Base-by-base conservation (phyloP, 768 basidiomycete species). In the Russula compacta region DNA sequence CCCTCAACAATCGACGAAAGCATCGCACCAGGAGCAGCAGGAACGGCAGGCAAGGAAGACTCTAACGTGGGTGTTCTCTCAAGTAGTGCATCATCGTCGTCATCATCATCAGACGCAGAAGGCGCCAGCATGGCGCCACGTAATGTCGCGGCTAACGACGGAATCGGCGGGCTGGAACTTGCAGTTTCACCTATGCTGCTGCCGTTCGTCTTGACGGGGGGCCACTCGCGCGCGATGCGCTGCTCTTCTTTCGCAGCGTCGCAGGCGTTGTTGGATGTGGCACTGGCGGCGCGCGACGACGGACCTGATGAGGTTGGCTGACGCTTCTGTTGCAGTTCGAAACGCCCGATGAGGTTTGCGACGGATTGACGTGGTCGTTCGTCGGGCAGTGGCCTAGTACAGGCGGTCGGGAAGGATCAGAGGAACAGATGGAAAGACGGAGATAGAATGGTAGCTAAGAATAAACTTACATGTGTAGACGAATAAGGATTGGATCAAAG, bases 271-370 rank as follows among this genome's bases (percentile, higher is more conserved):
- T 89, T 82, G 33, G 86, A 86, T 19, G 79, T 73, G 61, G 83
- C 85, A 66, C 84, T 89, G n/a, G 81, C 78, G 66, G 84, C 85
- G 61, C 87, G 81, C 15, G 82, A 77, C 35, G 51, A 19, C 19
- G 52, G 19, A 14, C 44, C 56, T 21, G 73, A 62, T 53, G 54
- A 33, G 10, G 75, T 66, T 4, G 83, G 73, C 67, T 82, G 80
- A 53, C 83, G 82, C 71, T 89, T 92, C 58, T 79, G 84, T 44
- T 66, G 85, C 67, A 82, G 87, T 72, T 93, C 91, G 67, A 93
- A 93, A 60, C 87, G 82, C 54, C 91, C 91, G 69, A 93, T 93
- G 74, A 93, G 85, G 71, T 92, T 93, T 65, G 91, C 91, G 51
- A 93, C 91, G 68, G 86, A 89, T 71, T 82, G 83, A 61, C 91